Evolutionary conservation across 345 rosid species (phyloP), one percentile per base, ranked within the genome.

Genomic region (Eucalyptus grandis): DNA sequence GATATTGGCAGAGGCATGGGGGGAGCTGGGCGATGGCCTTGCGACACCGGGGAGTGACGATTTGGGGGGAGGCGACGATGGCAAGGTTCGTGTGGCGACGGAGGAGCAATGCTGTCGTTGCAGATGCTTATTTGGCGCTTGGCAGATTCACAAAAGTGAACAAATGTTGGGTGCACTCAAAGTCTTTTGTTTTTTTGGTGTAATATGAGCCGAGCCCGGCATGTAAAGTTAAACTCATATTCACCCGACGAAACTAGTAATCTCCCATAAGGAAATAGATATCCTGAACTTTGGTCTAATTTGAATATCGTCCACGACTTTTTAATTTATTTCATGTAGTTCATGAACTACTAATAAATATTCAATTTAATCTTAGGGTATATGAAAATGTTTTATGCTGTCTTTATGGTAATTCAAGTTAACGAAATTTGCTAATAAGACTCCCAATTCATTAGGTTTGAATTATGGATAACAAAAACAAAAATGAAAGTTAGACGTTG

Each of bases 181-280:
- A 16, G 21, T 51, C 8, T 51, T 16, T 2, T 15, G 0, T 3
- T 51, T 47, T 51, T 51, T 51, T 51, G 54, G 6, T 6, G 54
- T 8, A 51, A 51, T 6, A 16, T 51, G 54, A 51, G 54, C 54
- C 2, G 21, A 16, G 8, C 54, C 1, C 0, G 1, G 46, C 26
- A 17, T 24, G 26, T 17, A 50, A 19, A 34, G 46, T 72, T 5
- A 3, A 37, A 43, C 44, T 34, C 26, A 3, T 5, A 10, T 1
- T 12, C 83, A 21, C 5, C 3, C 0, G 5, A 12, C 2, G 0
- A 77, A 6, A 19, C 27, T 21, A 77, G 83, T 19, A 77, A 37
- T 21, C 43, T 72, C 22, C 15, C 5, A 6, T 30, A 30, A 65
- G 31, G 6, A 56, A 56, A 56, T 56, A 9, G 3, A 24, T 56